A percentile compares a stretch with the other conserved stretches of the same genome.
These are phyloP conservation scores for Calonectria pseudoreteaudii DNA, from an alignment of 2,329 filamentous ascomycete genomes.

Conservation along the genomic window DNA sequence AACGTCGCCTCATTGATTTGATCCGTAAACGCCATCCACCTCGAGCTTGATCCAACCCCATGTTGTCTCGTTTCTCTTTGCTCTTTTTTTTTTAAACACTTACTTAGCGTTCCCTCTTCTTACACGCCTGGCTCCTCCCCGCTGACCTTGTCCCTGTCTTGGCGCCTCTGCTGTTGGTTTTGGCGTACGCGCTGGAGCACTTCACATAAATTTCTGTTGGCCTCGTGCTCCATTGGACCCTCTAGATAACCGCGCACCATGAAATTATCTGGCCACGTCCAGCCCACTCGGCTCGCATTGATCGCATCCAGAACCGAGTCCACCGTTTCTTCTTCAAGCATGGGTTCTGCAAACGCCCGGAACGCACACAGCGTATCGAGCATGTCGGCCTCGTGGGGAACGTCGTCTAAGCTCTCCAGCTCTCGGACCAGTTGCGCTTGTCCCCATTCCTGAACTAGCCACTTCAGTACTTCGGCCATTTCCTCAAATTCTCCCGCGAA, in stretches of 20 bases:
- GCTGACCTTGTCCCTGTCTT: background rate
- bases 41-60: background rate
- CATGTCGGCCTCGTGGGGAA: constrained; percentile 49
- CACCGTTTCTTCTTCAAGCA: constrained; percentile 50
- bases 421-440: constrained; percentile 49
- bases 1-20: constrained; percentile 16
- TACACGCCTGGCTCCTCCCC: constrained; percentile 16
- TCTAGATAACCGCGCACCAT: constrained; percentile 50
- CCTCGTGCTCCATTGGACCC: constrained; percentile 38
- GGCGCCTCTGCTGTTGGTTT: constrained; percentile 16
- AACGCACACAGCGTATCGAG: constrained; percentile 59
- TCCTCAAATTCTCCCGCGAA: constrained; percentile 69
- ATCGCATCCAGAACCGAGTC: constrained; percentile 45
- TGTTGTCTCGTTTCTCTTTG: background rate
- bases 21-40: constrained; percentile 23
- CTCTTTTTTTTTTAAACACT: background rate
- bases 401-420: constrained; percentile 49
- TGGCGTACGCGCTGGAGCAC: constrained; percentile 39
- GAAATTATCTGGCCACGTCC: constrained; percentile 54
- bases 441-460: constrained; percentile 66
- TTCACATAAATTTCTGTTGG: constrained; percentile 39
- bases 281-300: constrained; percentile 40
- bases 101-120: background rate
- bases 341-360: constrained; percentile 59
- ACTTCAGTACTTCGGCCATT: constrained; percentile 68